Evolutionary conservation across 345 rosid genomes (phyloP).

Genomic region (Stellera chamaejasme): DNA sequence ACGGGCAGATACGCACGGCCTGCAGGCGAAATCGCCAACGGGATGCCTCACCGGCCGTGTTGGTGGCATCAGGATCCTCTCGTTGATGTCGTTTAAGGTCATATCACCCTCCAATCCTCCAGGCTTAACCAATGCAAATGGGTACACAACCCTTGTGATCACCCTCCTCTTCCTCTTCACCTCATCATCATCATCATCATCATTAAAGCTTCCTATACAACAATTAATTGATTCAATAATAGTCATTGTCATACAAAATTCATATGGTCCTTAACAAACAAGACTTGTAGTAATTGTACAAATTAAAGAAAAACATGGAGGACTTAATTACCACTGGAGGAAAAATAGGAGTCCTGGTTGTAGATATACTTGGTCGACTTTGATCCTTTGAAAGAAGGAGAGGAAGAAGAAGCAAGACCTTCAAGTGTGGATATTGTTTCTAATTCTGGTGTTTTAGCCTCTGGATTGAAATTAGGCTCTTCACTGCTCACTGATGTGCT

Average conservation of each 20-base stretch:
- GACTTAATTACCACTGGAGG: constrained; percentile 18
- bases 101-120: constrained; percentile 78
- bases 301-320: too few species aligned
- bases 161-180: constrained; percentile 32
- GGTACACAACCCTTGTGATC: constrained; percentile 59
- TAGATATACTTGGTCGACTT: constrained; percentile 16
- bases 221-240: neutral
- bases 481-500: constrained; percentile 36
- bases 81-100: constrained; percentile 76
- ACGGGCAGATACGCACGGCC: constrained; percentile 50
- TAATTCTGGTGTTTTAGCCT: constrained; percentile 39
- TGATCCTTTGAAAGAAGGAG: constrained; percentile 35
- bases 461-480: constrained; percentile 31
- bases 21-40: constrained; percentile 84
- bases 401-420: constrained; percentile 33
- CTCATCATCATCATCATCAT: constrained; percentile 9
- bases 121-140: constrained; percentile 94
- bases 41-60: constrained; percentile 88
- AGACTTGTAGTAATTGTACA: too few species aligned
- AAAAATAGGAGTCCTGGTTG: constrained; percentile 12
- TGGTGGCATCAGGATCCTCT: constrained; percentile 77
- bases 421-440: constrained; percentile 17
- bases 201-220: neutral
- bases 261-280: too few species aligned
- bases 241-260: too few species aligned